phyloP scores from a whole-genome alignment of 2,329 filamentous ascomycete species.

The Emmonsiellopsis sp. region DNA sequence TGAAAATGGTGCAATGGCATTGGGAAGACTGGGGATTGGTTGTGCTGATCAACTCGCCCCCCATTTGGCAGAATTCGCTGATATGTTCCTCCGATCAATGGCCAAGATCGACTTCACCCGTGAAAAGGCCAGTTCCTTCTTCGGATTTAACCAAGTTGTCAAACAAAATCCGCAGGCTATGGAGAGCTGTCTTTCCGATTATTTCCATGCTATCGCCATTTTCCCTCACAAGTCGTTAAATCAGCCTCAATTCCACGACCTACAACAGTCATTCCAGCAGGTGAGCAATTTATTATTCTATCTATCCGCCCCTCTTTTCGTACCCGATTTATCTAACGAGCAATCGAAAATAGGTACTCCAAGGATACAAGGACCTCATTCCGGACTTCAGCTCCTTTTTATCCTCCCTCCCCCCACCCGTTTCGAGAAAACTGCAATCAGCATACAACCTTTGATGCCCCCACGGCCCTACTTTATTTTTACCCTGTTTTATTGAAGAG shows the following conservation, averaged over 20 bases:
- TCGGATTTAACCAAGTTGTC: constrained; percentile 80
- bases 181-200: constrained; percentile 72
- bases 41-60: constrained; percentile 69
- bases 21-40: constrained; percentile 76
- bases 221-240: constrained; percentile 55
- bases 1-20: constrained; percentile 89
- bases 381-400: constrained; percentile 40
- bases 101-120: constrained; percentile 77
- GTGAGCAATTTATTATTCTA: constrained; percentile 39
- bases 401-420: constrained; percentile 29
- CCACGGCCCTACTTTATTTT: neutral
- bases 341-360: constrained; percentile 26
- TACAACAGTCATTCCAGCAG: constrained; percentile 66
- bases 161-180: constrained; percentile 83
- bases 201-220: constrained; percentile 74
- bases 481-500: neutral
- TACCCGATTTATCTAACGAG: constrained; percentile 4
- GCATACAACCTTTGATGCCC: constrained; percentile 33
- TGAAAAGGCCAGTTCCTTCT: constrained; percentile 89
- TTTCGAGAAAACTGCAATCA: constrained; percentile 33
- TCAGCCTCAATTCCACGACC: constrained; percentile 50
- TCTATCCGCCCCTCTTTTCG: neutral
- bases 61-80: constrained; percentile 69
- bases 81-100: constrained; percentile 73
- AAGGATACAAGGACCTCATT: constrained; percentile 41